A percentile compares a stretch with the other conserved stretches of the same genome.
These are phyloP conservation scores for Spinellus fusiger DNA, from an alignment of 192 early-diverging fungal species.

Conservation along the genomic window DNA sequence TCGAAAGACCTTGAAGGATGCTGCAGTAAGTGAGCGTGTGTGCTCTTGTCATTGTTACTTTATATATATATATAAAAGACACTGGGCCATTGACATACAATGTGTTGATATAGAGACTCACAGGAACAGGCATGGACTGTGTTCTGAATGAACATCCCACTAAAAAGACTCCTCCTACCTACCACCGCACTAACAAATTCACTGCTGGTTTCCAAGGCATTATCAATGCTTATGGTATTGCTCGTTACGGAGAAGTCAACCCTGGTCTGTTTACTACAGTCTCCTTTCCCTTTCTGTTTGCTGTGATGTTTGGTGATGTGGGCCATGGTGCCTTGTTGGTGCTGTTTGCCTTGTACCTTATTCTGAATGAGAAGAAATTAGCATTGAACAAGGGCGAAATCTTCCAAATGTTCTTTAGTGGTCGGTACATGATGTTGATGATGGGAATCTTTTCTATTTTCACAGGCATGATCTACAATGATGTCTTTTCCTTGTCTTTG, in stretches of 20 bases:
- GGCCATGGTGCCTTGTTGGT: constrained; percentile 92
- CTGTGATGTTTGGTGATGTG: constrained; percentile 99
- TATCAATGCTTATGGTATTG: constrained; percentile 96
- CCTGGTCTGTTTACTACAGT: constrained; percentile 96
- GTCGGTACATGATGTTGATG: constrained; percentile 95
- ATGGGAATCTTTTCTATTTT: constrained; percentile 98
- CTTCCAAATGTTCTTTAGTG: constrained; percentile 85
- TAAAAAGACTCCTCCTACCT: constrained; percentile 88
- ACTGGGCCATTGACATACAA: too few species aligned
- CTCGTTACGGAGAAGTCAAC: constrained; percentile 95
- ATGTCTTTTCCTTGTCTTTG: constrained; percentile 87
- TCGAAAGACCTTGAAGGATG: constrained; percentile 77
- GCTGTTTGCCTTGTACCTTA: constrained; percentile 67
- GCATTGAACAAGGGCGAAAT: constrained; percentile 75
- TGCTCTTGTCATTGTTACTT: too few species aligned
- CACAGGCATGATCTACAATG: constrained; percentile 97
- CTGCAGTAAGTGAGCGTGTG: constrained; percentile 68
- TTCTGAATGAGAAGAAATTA: constrained; percentile 75
- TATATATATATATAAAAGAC: too few species aligned
- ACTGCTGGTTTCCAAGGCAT: constrained; percentile 96
- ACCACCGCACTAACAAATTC: constrained; percentile 92
- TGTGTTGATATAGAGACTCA: background rate
- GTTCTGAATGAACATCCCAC: constrained; percentile 85
- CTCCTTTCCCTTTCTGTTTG: constrained; percentile 99
- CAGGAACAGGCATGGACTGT: constrained; percentile 85